phyloP scores from a whole-genome alignment of 2,329 filamentous ascomycete species.

The Aphanocladium album region DNA sequence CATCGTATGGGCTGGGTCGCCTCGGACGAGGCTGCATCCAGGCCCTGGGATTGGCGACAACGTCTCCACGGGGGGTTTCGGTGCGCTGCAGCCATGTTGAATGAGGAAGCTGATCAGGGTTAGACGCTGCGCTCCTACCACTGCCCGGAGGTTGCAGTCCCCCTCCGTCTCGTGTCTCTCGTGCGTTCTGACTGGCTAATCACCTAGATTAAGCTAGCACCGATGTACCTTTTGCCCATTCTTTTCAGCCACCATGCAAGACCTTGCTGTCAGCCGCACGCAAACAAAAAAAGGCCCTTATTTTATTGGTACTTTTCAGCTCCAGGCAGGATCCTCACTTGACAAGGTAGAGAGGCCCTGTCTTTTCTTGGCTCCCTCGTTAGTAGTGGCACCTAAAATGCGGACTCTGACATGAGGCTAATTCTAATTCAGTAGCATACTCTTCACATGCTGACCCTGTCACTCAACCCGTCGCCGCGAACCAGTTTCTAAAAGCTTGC shows the following conservation, averaged over 20 bases:
- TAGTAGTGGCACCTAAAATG: neutral
- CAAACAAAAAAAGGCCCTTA: neutral
- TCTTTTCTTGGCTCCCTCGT: neutral
- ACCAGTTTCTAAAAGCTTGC: neutral
- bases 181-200: neutral
- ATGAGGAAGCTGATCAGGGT: constrained; percentile 3
- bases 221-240: neutral
- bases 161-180: neutral
- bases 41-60: neutral
- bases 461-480: neutral
- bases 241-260: constrained; percentile 1
- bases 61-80: neutral
- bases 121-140: neutral
- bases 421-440: constrained; percentile 1
- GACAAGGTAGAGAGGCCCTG: neutral
- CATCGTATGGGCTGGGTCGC: neutral
- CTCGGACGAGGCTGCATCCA: neutral
- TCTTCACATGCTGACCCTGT: neutral
- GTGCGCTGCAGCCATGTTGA: neutral
- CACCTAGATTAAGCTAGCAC: constrained; percentile 2
- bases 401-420: neutral
- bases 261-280: constrained; percentile 2
- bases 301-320: constrained; percentile 6
- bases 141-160: neutral
- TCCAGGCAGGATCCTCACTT: neutral